Evolutionary conservation across 2,329 filamentous ascomycete species (phyloP), one percentile per base, ranked within the genome.

Genomic region (Sclerotinia spermophila): DNA sequence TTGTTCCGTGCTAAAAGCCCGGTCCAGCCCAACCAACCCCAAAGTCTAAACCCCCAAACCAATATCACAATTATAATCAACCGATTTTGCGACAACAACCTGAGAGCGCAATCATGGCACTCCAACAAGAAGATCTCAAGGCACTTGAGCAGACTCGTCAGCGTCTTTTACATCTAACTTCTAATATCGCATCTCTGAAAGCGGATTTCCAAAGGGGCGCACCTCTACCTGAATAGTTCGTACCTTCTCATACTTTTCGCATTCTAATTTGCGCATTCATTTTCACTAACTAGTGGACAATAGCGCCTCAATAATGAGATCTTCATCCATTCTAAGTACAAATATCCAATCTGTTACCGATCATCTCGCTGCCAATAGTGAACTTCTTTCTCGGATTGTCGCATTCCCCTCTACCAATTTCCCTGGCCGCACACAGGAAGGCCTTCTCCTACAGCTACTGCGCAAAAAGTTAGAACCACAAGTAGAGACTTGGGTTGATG

Each of bases 391-490:
- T 70, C 87, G 88, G 69, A 85, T 93, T 67, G 90, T 92, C 73
- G 87, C 92, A 33, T 93, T 92, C 78, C 93, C 93, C 0, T 88
- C 90, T 19, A 91, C 92, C 2, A 89, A 89, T 79, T 96, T 87
- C 81, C 93, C 88, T 6, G 90, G 88, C 51, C 89, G 86, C 75
- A 90, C 86, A 7, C 89, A 92, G 71, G 88, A 91, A 79, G 82
- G 80, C 64, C 84, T 92, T 5, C 84, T 95, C 1, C 84, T 87
- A 38, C 87, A 90, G 76, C 84, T 97, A 2, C 83, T 96, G 44
- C 90, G 93, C 53, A 96, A 96, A 81, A 96, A 96, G 79, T 85
- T 94, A 64, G 93, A 96, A 75, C 92, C 92, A 0, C 85, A 87
- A 35, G 89, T 94, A 27, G 92, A 94, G 78, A 88, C 89, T 70